Conservation (phyloP, 768 basidiomycete species). For the Vishniacozyma victoriae region DNA sequence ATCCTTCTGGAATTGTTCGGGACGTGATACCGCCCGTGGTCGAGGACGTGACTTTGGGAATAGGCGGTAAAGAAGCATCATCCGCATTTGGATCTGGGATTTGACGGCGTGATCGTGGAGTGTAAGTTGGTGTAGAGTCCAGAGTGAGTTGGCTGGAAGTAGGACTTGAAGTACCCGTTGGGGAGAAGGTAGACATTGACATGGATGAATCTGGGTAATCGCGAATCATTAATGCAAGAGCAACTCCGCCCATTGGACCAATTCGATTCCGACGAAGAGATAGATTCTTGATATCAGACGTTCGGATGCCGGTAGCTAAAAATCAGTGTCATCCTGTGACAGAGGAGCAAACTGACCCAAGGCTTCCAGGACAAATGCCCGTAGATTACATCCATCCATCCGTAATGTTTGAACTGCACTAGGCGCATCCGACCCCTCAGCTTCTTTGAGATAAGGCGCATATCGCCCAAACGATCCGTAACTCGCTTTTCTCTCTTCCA, state of each 20-base stretch:
- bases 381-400: constrained; percentile 77
- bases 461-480: constrained; percentile 39
- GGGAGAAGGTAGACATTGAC: constrained; percentile 44
- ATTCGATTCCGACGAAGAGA: constrained; percentile 87
- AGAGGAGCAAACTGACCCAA: constrained; percentile 57
- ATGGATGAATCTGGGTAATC: constrained; percentile 77
- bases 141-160: not conserved
- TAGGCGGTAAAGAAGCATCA: constrained; percentile 29
- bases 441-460: constrained; percentile 46
- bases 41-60: constrained; percentile 27
- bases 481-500: not conserved
- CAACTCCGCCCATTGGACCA: constrained; percentile 74
- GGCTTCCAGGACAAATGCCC: constrained; percentile 67
- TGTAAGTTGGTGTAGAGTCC: constrained; percentile 9
- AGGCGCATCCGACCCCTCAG: constrained; percentile 7
- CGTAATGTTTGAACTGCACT: constrained; percentile 64
- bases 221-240: constrained; percentile 88
- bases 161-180: constrained; percentile 21
- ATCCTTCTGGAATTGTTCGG: constrained; percentile 43
- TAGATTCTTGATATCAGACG: constrained; percentile 76
- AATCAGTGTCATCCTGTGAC: not conserved
- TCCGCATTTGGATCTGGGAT: constrained; percentile 8
- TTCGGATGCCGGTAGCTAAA: constrained; percentile 73
- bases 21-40: constrained; percentile 27
- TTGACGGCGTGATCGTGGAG: constrained; percentile 6